Evolutionary conservation across 2,329 filamentous ascomycete species (phyloP).

Genomic region (Meredithiella fracta): DNA sequence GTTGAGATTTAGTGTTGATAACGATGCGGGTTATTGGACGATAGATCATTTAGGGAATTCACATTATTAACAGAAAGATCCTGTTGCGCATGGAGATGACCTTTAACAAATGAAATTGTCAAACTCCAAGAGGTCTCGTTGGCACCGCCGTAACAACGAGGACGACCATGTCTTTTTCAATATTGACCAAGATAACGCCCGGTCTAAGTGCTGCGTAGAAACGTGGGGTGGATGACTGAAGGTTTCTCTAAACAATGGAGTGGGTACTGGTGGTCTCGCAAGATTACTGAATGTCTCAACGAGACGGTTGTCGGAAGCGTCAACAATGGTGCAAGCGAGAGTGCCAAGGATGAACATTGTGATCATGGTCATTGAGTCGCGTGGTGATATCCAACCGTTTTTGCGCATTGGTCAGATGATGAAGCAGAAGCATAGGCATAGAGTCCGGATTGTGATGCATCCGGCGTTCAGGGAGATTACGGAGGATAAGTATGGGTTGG

Average conservation of each 20-base stretch:
- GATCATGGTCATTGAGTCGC: conserved; percentile 67
- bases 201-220: conserved; percentile 45
- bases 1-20: neutral
- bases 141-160: neutral
- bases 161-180: conserved; percentile 26
- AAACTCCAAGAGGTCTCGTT: neutral
- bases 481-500: conserved; percentile 54
- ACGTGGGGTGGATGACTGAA: conserved; percentile 51
- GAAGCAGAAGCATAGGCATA: conserved; percentile 53
- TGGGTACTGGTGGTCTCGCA: conserved; percentile 53
- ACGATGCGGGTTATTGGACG: too few relatives aligned
- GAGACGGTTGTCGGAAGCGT: conserved; percentile 5
- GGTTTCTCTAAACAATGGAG: conserved; percentile 56
- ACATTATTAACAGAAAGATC: too few relatives aligned
- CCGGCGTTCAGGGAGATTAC: conserved; percentile 56
- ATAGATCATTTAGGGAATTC: too few relatives aligned
- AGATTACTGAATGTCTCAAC: conserved; percentile 4
- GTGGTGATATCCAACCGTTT: conserved; percentile 70
- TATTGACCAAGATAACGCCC: conserved; percentile 47
- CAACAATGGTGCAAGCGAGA: neutral
- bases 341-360: conserved; percentile 48
- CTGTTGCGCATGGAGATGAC: neutral
- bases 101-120: neutral
- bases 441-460: conserved; percentile 64
- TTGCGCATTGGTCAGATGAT: conserved; percentile 57